A percentile compares a stretch with the other conserved stretches of the same genome.
Evolutionary conservation across 257 asterid genomes (phyloP).

Genomic region (Scutellaria barbata): DNA sequence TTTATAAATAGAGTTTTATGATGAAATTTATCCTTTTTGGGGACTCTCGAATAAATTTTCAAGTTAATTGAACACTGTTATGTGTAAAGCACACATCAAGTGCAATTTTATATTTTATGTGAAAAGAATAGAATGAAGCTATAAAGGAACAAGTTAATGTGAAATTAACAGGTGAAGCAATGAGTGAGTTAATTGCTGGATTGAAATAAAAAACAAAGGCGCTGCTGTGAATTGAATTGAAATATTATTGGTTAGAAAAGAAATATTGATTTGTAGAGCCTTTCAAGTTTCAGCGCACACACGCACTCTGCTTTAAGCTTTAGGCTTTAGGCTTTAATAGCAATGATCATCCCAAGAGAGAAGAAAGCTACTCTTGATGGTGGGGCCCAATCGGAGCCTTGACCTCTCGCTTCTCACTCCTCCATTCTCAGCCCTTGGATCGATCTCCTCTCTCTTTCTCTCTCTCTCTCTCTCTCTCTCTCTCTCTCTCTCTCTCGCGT

Average conservation of each 20-base stretch:
- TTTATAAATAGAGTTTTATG: no score
- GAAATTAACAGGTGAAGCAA: no score
- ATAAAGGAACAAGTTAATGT: no score
- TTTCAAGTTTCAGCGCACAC: neutral
- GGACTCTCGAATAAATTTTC: no score
- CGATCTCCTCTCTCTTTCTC: slow-evolving; percentile 30
- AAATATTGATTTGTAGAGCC: neutral
- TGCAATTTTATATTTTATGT: no score
- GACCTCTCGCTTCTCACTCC: slow-evolving; percentile 51
- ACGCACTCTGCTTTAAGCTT: slow-evolving; percentile 1
- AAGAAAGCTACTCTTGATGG: slow-evolving; percentile 32
- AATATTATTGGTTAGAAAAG: neutral
- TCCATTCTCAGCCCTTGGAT: slow-evolving; percentile 52
- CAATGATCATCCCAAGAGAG: slow-evolving; percentile 1
- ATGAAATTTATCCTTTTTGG: no score
- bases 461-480: slow-evolving; percentile 16
- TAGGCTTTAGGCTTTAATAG: neutral
- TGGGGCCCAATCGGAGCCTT: slow-evolving; percentile 40
- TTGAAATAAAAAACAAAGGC: no score
- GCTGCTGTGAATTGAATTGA: no score
- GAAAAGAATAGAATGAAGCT: no score
- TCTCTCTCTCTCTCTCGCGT: slow-evolving; percentile 26
- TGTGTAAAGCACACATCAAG: no score
- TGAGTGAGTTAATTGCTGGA: no score
- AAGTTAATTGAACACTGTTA: no score